A percentile compares a stretch with the other conserved stretches of the same genome.
Evolutionary conservation across 1,284 basidiomycete genomes (phyloP).

Genomic region (Sporisorium scitamineum): DNA sequence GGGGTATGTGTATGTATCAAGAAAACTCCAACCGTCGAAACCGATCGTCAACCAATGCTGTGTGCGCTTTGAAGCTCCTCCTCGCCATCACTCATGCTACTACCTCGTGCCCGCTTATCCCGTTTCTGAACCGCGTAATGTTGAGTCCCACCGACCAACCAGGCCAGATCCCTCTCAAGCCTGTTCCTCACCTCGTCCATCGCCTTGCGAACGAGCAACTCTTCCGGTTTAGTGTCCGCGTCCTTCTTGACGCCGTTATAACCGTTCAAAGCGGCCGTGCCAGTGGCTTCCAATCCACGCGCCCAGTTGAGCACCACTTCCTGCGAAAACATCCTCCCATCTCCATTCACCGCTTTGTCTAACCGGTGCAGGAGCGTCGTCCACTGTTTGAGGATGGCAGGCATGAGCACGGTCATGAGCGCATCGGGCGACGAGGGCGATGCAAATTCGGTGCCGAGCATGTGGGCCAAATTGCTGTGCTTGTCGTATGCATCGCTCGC

Average conservation of each 20-base stretch:
- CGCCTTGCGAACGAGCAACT: conserved; percentile 41
- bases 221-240: conserved; percentile 29
- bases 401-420: conserved; percentile 57
- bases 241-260: conserved; percentile 4
- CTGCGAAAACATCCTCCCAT: conserved; percentile 65
- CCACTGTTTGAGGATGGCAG: conserved; percentile 61
- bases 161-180: conserved; percentile 56
- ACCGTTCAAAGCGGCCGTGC: neutral
- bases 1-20: neutral
- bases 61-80: conserved; percentile 40
- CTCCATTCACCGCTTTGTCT: conserved; percentile 57
- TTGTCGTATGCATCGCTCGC: conserved; percentile 33
- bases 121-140: conserved; percentile 15
- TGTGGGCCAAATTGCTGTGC: conserved; percentile 34
- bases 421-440: conserved; percentile 56
- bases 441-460: conserved; percentile 28
- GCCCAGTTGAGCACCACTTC: conserved; percentile 61
- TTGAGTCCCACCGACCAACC: conserved; percentile 47
- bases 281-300: conserved; percentile 41
- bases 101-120: conserved; percentile 27
- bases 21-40: neutral
- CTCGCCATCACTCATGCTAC: conserved; percentile 47
- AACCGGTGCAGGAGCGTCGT: conserved; percentile 49
- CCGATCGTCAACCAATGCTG: neutral
- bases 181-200: conserved; percentile 53